Evolutionary conservation across 441 rosid genomes (phyloP).

Genomic region (Populus hybrid): DNA sequence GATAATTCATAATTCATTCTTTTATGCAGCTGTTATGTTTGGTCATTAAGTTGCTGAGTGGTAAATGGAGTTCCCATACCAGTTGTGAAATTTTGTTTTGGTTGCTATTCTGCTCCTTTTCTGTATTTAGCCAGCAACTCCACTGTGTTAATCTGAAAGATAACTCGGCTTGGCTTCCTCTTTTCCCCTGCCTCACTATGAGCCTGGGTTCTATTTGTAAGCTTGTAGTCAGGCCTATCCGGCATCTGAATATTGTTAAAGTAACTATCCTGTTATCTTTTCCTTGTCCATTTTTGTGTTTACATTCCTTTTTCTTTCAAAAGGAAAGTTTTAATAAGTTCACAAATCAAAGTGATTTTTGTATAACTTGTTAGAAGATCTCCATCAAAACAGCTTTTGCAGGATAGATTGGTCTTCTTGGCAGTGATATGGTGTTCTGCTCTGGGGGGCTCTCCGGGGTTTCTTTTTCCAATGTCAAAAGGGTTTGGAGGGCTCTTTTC

Average conservation of each 20-base stretch:
- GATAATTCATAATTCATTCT: slow-evolving; percentile 17
- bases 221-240: neutral
- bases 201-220: neutral
- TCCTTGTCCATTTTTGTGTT: neutral
- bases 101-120: neutral
- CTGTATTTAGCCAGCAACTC: neutral
- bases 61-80: slow-evolving; percentile 1
- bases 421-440: neutral
- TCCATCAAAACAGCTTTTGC: neutral
- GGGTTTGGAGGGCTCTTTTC: neutral
- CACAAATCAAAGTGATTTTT: neutral
- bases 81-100: slow-evolving; percentile 1
- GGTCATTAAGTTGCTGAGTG: slow-evolving; percentile 5
- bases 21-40: slow-evolving; percentile 17
- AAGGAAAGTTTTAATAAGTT: neutral
- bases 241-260: too few species aligned
- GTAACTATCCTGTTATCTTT: neutral
- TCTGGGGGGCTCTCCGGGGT: neutral
- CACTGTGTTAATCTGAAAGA: neutral
- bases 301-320: neutral
- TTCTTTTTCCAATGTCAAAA: neutral
- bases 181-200: neutral
- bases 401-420: neutral
- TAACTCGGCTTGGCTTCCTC: neutral
- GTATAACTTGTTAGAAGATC: neutral